Conservation (phyloP, 306 rosid species). For the Vicia villosa region DNA sequence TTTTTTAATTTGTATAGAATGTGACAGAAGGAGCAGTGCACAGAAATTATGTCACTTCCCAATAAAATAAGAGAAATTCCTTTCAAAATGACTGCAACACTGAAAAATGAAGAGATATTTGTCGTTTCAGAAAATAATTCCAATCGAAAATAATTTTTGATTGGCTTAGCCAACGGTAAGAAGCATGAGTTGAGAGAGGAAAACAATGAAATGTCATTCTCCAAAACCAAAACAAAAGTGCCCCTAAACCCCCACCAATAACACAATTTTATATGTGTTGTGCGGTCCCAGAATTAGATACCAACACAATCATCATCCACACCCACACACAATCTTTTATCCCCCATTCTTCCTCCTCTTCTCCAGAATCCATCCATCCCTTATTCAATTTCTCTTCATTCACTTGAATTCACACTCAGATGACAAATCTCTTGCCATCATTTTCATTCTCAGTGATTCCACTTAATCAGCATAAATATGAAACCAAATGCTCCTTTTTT, state of each 20-base stretch:
- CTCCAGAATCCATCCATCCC: not conserved
- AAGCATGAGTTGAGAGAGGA: conserved; percentile 22
- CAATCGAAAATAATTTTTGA: conserved; percentile 14
- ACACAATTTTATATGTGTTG: not conserved
- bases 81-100: conserved; percentile 1
- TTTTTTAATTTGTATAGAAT: too few species aligned
- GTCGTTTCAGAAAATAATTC: conserved; percentile 7
- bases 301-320: not conserved
- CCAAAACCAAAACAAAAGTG: not conserved
- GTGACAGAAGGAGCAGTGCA: too few species aligned
- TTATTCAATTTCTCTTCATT: not conserved
- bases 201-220: not conserved
- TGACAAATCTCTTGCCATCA: conserved; percentile 61
- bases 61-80: not conserved
- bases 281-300: conserved; percentile 12
- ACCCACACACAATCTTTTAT: conserved; percentile 9
- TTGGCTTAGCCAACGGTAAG: conserved; percentile 24
- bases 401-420: conserved; percentile 11
- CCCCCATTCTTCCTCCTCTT: conserved; percentile 1
- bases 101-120: conserved; percentile 1
- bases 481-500: conserved; percentile 33
- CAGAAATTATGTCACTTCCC: not conserved
- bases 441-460: conserved; percentile 40
- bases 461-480: conserved; percentile 30
- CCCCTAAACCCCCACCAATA: conserved; percentile 2